Percentiles rank a stretch among this genome's conserved stretches.
phyloP scores from a whole-genome alignment of 352 stramenopile genomes.

The Phytophthora vignae region DNA sequence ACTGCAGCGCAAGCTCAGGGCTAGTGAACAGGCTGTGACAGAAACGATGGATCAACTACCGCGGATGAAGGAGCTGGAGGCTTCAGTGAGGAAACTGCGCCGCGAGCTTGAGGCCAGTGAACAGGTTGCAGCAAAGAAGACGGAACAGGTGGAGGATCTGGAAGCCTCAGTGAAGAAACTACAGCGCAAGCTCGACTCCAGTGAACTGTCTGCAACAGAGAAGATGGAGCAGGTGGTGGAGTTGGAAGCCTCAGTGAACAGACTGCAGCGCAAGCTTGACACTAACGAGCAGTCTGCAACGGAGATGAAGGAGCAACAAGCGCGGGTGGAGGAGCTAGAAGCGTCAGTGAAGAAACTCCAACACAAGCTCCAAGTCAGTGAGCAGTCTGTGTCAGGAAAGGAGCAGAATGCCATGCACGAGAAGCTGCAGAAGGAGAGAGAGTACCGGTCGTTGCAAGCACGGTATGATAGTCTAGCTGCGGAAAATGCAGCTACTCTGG shows the following conservation, averaged over 20 bases:
- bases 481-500: conserved; percentile 28
- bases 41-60: conserved; percentile 2
- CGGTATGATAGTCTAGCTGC: conserved; percentile 37
- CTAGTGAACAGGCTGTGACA: background rate
- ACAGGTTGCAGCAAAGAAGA: conserved; percentile 15
- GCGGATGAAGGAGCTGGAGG: conserved; percentile 40
- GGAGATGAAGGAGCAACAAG: conserved; percentile 22
- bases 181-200: background rate
- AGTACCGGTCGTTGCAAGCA: conserved; percentile 47
- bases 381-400: conserved; percentile 47
- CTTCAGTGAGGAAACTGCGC: conserved; percentile 39
- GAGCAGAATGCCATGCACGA: conserved; percentile 62
- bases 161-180: background rate
- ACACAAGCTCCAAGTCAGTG: conserved; percentile 44
- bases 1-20: background rate
- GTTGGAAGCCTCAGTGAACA: conserved; percentile 41
- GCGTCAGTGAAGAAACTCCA: conserved; percentile 42
- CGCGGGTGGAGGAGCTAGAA: conserved; percentile 42
- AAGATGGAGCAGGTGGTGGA: conserved; percentile 25
- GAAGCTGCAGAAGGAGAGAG: conserved; percentile 59
- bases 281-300: conserved; percentile 24
- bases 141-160: conserved; percentile 26
- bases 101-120: conserved; percentile 41
- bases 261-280: conserved; percentile 47
- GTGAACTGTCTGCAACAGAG: background rate